These are phyloP conservation scores for Drechslera avenae DNA, from an alignment of 2,329 filamentous ascomycete species.

Conservation along the genomic window DNA sequence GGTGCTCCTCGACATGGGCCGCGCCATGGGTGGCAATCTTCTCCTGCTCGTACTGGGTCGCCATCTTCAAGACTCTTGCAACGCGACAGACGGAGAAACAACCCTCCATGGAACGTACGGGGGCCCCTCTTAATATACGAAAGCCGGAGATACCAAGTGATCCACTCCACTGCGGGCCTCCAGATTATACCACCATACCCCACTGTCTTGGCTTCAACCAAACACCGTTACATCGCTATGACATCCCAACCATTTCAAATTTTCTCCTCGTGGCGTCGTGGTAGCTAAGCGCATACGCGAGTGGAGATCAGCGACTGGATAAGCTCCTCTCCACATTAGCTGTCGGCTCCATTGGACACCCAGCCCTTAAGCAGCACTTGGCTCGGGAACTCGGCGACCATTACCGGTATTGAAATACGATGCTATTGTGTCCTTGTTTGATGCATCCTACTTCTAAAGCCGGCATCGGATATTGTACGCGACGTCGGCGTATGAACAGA, in stretches of 20 bases:
- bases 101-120: background rate
- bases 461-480: constrained; percentile 11
- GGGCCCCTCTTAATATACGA: constrained; percentile 10
- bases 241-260: background rate
- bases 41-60: constrained; percentile 14
- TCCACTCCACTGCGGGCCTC: constrained; percentile 7
- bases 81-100: background rate
- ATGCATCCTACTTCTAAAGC: background rate
- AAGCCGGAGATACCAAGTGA: background rate
- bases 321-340: background rate
- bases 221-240: constrained; percentile 9
- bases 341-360: background rate
- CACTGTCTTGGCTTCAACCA: constrained; percentile 8
- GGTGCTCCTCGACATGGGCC: constrained; percentile 10
- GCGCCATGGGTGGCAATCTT: constrained; percentile 12
- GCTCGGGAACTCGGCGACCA: background rate
- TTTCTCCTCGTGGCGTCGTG: constrained; percentile 1
- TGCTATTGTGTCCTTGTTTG: background rate
- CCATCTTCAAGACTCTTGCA: constrained; percentile 6
- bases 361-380: background rate
- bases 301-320: background rate
- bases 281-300: background rate
- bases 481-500: constrained; percentile 1
- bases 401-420: background rate
- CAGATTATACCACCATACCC: constrained; percentile 8